Conservation (phyloP, 2,329 filamentous ascomycete species). For the Zymoseptoria brevis region DNA sequence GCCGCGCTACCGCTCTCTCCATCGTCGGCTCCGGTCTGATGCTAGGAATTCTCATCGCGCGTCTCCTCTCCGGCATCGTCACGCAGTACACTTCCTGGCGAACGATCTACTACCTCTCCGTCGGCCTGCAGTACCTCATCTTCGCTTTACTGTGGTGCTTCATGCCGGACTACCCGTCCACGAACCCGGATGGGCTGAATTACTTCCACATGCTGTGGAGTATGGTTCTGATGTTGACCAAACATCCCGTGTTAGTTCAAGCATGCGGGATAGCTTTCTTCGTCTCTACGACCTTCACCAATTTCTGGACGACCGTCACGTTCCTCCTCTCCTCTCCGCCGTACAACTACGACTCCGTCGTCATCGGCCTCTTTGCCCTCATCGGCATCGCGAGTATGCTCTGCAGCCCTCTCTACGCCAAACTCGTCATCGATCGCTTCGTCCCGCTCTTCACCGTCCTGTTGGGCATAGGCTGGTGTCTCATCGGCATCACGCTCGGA, state of each 20-base stretch:
- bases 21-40: constrained; percentile 69
- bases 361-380: constrained; percentile 70
- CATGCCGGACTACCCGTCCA: constrained; percentile 74
- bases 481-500: constrained; percentile 58
- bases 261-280: constrained; percentile 60
- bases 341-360: constrained; percentile 58
- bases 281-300: constrained; percentile 54
- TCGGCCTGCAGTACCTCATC: constrained; percentile 63
- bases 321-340: constrained; percentile 66
- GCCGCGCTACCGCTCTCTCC: constrained; percentile 61
- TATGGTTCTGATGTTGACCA: constrained; percentile 56
- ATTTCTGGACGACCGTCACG: constrained; percentile 68
- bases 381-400: constrained; percentile 65
- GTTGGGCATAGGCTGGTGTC: constrained; percentile 50
- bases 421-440: constrained; percentile 61
- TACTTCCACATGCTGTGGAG: constrained; percentile 59
- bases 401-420: constrained; percentile 61
- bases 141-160: constrained; percentile 58
- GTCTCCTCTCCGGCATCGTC: constrained; percentile 66
- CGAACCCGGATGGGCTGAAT: constrained; percentile 57
- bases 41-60: constrained; percentile 67
- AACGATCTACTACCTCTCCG: constrained; percentile 68
- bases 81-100: constrained; percentile 69
- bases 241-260: constrained; percentile 62
- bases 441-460: constrained; percentile 61